Percentiles rank a stretch among this genome's conserved stretches.
Evolutionary conservation across 2,329 filamentous ascomycete species (phyloP).

Genomic region (Calonectria pauciramosa): DNA sequence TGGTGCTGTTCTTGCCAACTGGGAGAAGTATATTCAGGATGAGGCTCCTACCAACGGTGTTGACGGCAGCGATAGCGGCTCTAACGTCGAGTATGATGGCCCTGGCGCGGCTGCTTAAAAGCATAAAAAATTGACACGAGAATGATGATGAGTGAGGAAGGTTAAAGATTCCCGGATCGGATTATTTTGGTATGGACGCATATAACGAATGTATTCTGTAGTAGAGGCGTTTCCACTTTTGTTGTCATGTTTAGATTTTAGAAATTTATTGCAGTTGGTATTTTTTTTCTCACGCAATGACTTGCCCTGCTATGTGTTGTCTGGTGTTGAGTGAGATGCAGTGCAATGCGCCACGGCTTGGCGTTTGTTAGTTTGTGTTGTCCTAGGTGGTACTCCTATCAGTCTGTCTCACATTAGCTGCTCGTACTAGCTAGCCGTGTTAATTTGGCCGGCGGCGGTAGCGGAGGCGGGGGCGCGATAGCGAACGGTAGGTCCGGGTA

Average conservation of each 20-base stretch:
- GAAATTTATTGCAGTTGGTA: slow-evolving; percentile 35
- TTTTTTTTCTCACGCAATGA: slow-evolving; percentile 11
- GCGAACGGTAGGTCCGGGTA: neutral
- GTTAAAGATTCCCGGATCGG: slow-evolving; percentile 37
- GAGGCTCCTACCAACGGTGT: slow-evolving; percentile 54
- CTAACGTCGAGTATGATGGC: slow-evolving; percentile 58
- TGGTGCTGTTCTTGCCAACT: slow-evolving; percentile 86
- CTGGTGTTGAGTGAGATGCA: neutral
- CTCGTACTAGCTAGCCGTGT: neutral
- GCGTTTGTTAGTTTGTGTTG: neutral
- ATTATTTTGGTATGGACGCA: slow-evolving; percentile 41
- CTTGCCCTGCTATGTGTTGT: neutral
- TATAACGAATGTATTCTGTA: slow-evolving; percentile 46
- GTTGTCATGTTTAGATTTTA: slow-evolving; percentile 38
- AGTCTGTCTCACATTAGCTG: neutral
- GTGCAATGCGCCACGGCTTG: neutral
- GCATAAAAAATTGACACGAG: slow-evolving; percentile 38
- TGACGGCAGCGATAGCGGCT: slow-evolving; percentile 55
- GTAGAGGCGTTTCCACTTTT: slow-evolving; percentile 43
- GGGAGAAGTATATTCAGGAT: slow-evolving; percentile 77
- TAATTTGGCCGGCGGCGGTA: slow-evolving; percentile 14
- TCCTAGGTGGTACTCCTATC: neutral
- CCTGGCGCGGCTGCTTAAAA: slow-evolving; percentile 57
- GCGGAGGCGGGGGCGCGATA: neutral
- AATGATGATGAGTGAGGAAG: slow-evolving; percentile 42